These are phyloP conservation scores for Aspergillus affinis DNA, from an alignment of 495 filamentous ascomycete genomes.

Conservation along the genomic window DNA sequence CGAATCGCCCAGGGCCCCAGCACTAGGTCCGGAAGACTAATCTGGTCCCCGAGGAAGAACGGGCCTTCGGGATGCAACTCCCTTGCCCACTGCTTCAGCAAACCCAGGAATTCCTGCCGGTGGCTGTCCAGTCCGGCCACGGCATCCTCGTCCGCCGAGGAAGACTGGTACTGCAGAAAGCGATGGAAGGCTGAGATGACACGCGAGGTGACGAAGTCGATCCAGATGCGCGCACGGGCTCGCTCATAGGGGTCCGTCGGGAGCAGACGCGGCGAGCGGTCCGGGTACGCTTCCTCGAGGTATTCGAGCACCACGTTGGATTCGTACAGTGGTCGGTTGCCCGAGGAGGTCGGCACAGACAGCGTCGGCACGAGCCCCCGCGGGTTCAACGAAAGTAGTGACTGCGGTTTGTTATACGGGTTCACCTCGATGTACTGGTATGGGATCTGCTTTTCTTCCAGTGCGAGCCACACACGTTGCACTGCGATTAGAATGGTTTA, in stretches of 20 bases:
- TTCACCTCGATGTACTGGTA: slow-evolving; percentile 74
- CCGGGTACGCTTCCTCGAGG: slow-evolving; percentile 64
- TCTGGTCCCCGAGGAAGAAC: slow-evolving; percentile 59
- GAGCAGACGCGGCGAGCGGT: slow-evolving; percentile 46
- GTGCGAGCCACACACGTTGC: slow-evolving; percentile 64
- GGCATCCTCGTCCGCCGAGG: slow-evolving; percentile 13
- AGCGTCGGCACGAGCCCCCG: slow-evolving; percentile 70
- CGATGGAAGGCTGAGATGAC: slow-evolving; percentile 65
- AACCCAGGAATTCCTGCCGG: slow-evolving; percentile 47
- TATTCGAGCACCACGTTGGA: slow-evolving; percentile 68
- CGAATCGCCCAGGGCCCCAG: slow-evolving; percentile 67
- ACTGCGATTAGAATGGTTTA: slow-evolving; percentile 30
- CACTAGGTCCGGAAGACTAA: slow-evolving; percentile 61
- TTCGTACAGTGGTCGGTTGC: slow-evolving; percentile 63
- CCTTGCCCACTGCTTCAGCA: slow-evolving; percentile 53
- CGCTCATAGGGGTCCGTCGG: slow-evolving; percentile 56
- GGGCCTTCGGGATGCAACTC: slow-evolving; percentile 62
- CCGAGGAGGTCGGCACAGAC: slow-evolving; percentile 23
- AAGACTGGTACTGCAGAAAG: slow-evolving; percentile 60
- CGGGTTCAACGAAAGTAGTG: slow-evolving; percentile 65
- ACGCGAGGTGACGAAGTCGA: slow-evolving; percentile 62
- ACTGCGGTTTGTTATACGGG: slow-evolving; percentile 65
- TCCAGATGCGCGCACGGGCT: slow-evolving; percentile 64
- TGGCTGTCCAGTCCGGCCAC: slow-evolving; percentile 40
- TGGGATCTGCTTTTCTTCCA: slow-evolving; percentile 68